phyloP scores from a whole-genome alignment of 2,329 filamentous ascomycete genomes.

The Cladophialophora chaetospira region DNA sequence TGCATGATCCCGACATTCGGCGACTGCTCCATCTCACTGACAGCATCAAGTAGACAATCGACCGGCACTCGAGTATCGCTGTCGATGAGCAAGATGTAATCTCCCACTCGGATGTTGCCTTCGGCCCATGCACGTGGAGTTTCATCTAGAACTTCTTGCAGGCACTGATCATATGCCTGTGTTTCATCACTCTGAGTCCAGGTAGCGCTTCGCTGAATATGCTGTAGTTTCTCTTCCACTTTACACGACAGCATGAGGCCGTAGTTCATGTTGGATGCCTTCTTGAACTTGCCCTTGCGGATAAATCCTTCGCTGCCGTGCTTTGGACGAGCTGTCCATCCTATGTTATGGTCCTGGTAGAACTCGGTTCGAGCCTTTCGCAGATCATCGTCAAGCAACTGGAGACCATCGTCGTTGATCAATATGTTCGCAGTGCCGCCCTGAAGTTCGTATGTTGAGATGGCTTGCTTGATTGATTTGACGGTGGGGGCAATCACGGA shows the following conservation, averaged over 20 bases:
- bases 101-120: conserved; percentile 81
- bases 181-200: conserved; percentile 55
- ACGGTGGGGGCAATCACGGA: conserved; percentile 65
- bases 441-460: conserved; percentile 64
- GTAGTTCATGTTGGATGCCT: conserved; percentile 76
- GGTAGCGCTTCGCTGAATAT: conserved; percentile 2
- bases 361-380: conserved; percentile 49
- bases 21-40: conserved; percentile 73
- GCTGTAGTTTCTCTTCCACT: conserved; percentile 60
- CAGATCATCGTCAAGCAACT: conserved; percentile 45
- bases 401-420: conserved; percentile 45
- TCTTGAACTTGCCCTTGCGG: conserved; percentile 69
- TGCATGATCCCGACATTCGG: conserved; percentile 72
- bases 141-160: conserved; percentile 53
- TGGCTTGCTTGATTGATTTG: conserved; percentile 58
- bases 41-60: conserved; percentile 70
- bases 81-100: conserved; percentile 73
- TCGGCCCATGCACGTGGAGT: conserved; percentile 69
- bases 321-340: conserved; percentile 52
- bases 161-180: conserved; percentile 38
- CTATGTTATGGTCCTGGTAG: conserved; percentile 54
- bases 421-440: conserved; percentile 42
- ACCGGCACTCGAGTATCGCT: conserved; percentile 69
- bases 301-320: conserved; percentile 60
- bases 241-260: conserved; percentile 63